These are phyloP conservation scores for Styphnolobium japonicum DNA, from an alignment of 306 rosid species.

Conservation along the genomic window DNA sequence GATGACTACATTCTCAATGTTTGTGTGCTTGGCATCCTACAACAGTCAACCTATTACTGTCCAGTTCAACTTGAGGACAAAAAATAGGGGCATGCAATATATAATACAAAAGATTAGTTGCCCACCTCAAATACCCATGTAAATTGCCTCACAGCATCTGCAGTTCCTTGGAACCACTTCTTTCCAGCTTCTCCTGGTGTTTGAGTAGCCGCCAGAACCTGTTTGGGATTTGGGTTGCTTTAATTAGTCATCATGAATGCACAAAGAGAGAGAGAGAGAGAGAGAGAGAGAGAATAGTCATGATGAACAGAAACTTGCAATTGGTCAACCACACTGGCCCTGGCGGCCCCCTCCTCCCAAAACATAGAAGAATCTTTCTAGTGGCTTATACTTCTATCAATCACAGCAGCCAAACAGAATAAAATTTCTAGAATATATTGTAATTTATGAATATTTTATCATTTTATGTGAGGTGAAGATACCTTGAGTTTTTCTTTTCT, in stretches of 20 bases:
- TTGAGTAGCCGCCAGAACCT: constrained; percentile 97
- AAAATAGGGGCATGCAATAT: neutral
- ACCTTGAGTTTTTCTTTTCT: neutral
- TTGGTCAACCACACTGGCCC: neutral
- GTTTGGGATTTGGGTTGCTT: constrained; percentile 26
- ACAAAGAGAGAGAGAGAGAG: too few relatives aligned
- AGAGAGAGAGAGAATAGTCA: too few relatives aligned
- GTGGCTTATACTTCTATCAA: constrained; percentile 22
- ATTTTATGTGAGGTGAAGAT: neutral
- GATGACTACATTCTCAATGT: constrained; percentile 74
- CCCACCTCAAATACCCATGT: constrained; percentile 94
- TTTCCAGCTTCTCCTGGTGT: constrained; percentile 92
- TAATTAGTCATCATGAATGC: neutral
- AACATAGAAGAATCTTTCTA: neutral
- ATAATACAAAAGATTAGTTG: neutral
- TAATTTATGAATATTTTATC: neutral
- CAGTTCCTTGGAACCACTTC: constrained; percentile 98
- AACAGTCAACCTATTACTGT: constrained; percentile 18
- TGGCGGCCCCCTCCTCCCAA: neutral
- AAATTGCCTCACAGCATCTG: constrained; percentile 98
- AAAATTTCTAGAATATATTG: neutral
- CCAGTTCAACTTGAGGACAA: neutral
- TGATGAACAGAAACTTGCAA: neutral
- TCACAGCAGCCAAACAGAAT: constrained; percentile 5
- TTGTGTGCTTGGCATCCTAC: constrained; percentile 82